Evolutionary conservation across 1,284 basidiomycete genomes (phyloP).

Genomic region (Paramarasmius palmivorus): DNA sequence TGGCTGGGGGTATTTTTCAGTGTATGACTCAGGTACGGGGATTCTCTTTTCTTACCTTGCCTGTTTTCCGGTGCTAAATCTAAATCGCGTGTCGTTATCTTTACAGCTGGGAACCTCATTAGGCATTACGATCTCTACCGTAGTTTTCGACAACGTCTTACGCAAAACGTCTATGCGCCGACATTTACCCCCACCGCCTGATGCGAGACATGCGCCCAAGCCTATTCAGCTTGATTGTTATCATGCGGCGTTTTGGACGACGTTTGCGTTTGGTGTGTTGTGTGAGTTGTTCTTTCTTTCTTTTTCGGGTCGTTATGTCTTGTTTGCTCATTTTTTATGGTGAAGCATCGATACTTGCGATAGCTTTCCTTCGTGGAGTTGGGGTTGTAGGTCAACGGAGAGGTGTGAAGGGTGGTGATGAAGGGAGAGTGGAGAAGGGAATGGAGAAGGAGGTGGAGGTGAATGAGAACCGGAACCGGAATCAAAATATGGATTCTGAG

Average conservation of each 20-base stretch:
- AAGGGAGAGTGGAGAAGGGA: no score
- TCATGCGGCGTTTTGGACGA: slow-evolving; percentile 63
- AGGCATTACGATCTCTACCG: slow-evolving; percentile 74
- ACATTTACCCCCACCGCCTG: slow-evolving; percentile 23
- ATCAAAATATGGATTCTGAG: no score
- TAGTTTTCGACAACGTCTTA: slow-evolving; percentile 65
- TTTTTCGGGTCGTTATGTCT: background rate
- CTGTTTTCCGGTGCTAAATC: slow-evolving; percentile 7
- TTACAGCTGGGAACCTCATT: slow-evolving; percentile 76
- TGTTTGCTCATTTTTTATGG: background rate
- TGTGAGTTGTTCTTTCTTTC: slow-evolving; percentile 32
- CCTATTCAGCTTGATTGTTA: slow-evolving; percentile 48
- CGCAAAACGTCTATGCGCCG: slow-evolving; percentile 27
- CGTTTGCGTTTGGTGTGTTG: slow-evolving; percentile 57
- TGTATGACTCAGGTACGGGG: slow-evolving; percentile 70
- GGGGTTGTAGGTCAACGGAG: slow-evolving; percentile 5
- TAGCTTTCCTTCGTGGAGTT: slow-evolving; percentile 5
- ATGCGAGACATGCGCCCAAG: slow-evolving; percentile 31
- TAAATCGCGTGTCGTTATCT: no score
- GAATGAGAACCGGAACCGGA: no score
- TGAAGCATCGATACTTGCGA: slow-evolving; percentile 3
- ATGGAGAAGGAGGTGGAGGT: no score
- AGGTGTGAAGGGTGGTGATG: background rate
- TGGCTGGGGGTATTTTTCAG: slow-evolving; percentile 76
- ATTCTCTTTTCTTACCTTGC: background rate